Evolutionary conservation across 371 early-diverging fungal species (phyloP), one percentile per base, ranked within the genome.

Genomic region (Gilbertella persicaria): DNA sequence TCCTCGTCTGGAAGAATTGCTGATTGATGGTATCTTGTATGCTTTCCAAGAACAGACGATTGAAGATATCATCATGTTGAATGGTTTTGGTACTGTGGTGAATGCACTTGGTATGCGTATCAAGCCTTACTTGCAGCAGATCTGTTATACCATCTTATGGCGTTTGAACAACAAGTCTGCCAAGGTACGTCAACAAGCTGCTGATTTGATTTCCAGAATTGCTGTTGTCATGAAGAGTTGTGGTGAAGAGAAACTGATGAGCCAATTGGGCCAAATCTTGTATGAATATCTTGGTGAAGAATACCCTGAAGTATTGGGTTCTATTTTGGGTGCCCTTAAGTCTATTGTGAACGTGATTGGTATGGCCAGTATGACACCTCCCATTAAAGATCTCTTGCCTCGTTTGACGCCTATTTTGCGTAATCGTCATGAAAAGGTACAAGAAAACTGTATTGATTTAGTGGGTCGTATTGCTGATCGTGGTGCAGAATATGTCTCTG

Each of bases 281-380:
- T 97, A 93, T 64, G 98, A 98, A 75, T 95, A 96, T 64, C 80
- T 98, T 12, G 98, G 99, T 62, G 99, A 98, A 77, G 99, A 98
- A 69, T 97, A 95, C 65, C 99, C 99, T 6, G 98, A 97, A 66
- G 98, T 97, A 0, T 76, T 98, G 45, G 99, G 95, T 53, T 90
- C 92, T 9, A 97, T 98, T 49, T 68, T 98, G 20, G 90, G 91
- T 30, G 98, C 87, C 0, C 74, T 98, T 21, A 93, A 94, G 70
- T 79, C 89, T 23, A 94, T 98, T 55, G 97, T 97, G 38, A 93
- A 95, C 58, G 96, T 95, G 23, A 94, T 97, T 71, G 99, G 99
- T 68, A 96, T 97, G 95, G 79, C 91, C 24, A 91, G 86, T 48
- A 98, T 98, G 97, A 94, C 91, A 12, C 99, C 99, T 24, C 97